A percentile compares a stretch with the other conserved stretches of the same genome.
These are phyloP conservation scores for Leucocoprinus birnbaumii DNA, from an alignment of 768 basidiomycete species.

Conservation along the genomic window DNA sequence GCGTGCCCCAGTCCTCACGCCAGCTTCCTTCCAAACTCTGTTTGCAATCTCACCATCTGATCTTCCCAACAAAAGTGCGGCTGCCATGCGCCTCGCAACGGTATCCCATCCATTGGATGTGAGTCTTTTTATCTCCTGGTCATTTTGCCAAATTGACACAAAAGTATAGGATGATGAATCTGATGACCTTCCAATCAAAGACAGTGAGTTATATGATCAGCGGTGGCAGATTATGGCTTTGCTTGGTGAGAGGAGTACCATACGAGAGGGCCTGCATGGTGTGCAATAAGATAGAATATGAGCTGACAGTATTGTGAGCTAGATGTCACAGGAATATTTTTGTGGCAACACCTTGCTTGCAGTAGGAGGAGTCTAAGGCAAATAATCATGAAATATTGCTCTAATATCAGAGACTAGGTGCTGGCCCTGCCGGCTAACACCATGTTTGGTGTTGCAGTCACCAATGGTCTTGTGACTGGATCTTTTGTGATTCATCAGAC, in stretches of 20 bases:
- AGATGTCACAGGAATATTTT: no score
- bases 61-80: slow-evolving; percentile 76
- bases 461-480: no score
- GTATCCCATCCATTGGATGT: slow-evolving; percentile 23
- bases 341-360: no score
- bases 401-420: no score
- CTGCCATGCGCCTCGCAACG: slow-evolving; percentile 65
- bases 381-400: no score
- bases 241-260: slow-evolving; percentile 68
- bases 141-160: slow-evolving; percentile 34
- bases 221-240: slow-evolving; percentile 79
- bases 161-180: slow-evolving; percentile 50
- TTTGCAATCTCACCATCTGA: slow-evolving; percentile 76
- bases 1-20: slow-evolving; percentile 49
- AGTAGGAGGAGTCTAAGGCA: no score
- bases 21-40: slow-evolving; percentile 72
- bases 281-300: no score
- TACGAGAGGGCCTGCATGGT: slow-evolving; percentile 47
- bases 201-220: slow-evolving; percentile 64
- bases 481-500: no score
- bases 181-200: slow-evolving; percentile 53
- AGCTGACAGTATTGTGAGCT: no score
- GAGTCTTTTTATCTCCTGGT: slow-evolving; percentile 10
- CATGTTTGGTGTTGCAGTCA: no score
- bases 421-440: no score